Conservation (phyloP, 2,329 filamentous ascomycete genomes). For the Aspergillus quadrilineatus region DNA sequence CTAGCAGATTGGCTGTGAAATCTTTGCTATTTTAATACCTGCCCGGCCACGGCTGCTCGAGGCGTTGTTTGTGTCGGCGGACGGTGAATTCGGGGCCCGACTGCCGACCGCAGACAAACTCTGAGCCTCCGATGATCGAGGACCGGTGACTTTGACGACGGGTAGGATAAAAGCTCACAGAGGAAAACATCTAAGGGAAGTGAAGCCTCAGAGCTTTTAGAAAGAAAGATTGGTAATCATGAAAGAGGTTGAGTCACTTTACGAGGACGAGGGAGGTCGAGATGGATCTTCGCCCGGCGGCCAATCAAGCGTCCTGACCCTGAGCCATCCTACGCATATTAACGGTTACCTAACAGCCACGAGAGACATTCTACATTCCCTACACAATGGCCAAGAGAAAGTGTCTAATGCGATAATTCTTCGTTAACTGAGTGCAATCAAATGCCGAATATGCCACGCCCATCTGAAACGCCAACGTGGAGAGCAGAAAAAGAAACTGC, state of each 20-base stretch:
- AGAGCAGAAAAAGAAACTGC: not conserved
- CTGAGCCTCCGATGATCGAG: not conserved
- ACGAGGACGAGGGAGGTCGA: not conserved
- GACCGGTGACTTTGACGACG: too few species aligned
- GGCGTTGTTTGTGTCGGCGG: not conserved
- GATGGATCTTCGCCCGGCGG: slow-evolving; percentile 3
- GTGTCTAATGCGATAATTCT: not conserved
- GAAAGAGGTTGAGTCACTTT: slow-evolving; percentile 8
- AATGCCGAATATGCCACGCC: slow-evolving; percentile 8
- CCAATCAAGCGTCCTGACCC: slow-evolving; percentile 5
- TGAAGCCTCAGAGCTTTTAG: not conserved
- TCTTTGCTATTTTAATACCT: not conserved
- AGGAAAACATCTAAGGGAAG: not conserved
- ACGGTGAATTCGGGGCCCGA: slow-evolving; percentile 10
- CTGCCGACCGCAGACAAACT: slow-evolving; percentile 4
- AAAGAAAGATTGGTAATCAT: slow-evolving; percentile 4
- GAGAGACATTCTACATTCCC: too few species aligned
- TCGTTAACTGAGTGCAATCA: not conserved
- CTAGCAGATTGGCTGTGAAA: not conserved
- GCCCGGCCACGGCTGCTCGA: not conserved
- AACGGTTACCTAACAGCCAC: not conserved
- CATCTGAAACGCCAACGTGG: slow-evolving; percentile 1
- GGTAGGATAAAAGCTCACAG: not conserved
- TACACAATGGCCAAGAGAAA: not conserved
- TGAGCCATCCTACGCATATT: not conserved